Conservation (phyloP, 164 flowering plant species). For the Piper longum region DNA sequence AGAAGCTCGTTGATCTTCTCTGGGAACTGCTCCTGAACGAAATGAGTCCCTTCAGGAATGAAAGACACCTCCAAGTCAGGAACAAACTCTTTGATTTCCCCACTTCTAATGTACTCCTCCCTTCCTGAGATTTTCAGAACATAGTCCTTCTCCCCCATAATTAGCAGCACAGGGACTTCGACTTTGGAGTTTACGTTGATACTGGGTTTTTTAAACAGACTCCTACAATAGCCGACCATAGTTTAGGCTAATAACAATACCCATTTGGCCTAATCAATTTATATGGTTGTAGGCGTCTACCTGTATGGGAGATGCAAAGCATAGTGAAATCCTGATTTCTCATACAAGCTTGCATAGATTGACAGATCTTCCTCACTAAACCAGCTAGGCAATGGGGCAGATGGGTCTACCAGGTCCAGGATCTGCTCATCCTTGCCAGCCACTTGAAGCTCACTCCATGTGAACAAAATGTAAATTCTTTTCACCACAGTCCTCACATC, state of each 20-base stretch:
- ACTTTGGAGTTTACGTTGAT: conserved; percentile 15
- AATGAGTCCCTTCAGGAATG: conserved; percentile 35
- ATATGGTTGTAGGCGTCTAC: neutral
- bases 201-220: conserved; percentile 7
- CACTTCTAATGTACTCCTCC: conserved; percentile 26
- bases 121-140: conserved; percentile 31
- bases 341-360: conserved; percentile 23
- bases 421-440: conserved; percentile 35
- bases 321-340: conserved; percentile 40
- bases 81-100: conserved; percentile 21
- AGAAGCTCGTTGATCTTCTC: conserved; percentile 27
- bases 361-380: conserved; percentile 41
- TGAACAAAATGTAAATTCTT: conserved; percentile 39
- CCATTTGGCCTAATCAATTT: neutral
- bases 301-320: conserved; percentile 45
- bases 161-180: conserved; percentile 23
- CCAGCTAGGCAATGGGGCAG: conserved; percentile 43
- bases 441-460: conserved; percentile 30
- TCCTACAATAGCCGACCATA: conserved; percentile 13
- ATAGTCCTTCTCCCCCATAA: conserved; percentile 41
- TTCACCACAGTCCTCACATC: conserved; percentile 4
- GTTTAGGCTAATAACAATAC: neutral
- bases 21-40: conserved; percentile 39
- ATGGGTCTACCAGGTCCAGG: conserved; percentile 44
- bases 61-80: conserved; percentile 29